These are phyloP conservation scores for Thraustotheca clavata DNA, from an alignment of 352 stramenopile genomes.

Conservation along the genomic window DNA sequence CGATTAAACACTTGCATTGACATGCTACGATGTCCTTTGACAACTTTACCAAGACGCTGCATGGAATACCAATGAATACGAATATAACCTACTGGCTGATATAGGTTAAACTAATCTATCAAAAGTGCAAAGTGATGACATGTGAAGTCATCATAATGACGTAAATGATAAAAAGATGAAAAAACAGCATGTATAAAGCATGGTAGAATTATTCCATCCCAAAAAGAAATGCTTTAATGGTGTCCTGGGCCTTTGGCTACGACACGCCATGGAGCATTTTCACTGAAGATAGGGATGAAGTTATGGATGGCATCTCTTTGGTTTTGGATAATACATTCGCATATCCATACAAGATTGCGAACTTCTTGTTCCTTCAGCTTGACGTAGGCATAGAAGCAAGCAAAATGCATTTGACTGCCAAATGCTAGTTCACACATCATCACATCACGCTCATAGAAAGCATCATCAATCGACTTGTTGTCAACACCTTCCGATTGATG, in stretches of 20 bases:
- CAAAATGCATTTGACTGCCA: conserved; percentile 99
- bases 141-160: no score
- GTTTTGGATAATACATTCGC: conserved; percentile 98
- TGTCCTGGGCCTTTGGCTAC: conserved; percentile 29
- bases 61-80: no score
- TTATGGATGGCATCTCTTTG: conserved; percentile 99
- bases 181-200: neutral
- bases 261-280: conserved; percentile 89
- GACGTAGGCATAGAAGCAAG: conserved; percentile 98
- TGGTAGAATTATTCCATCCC: neutral
- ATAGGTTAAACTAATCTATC: no score
- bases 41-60: no score
- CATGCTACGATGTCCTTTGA: neutral
- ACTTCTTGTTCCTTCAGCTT: conserved; percentile 99
- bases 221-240: neutral
- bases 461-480: conserved; percentile 98
- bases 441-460: conserved; percentile 99
- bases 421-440: conserved; percentile 97
- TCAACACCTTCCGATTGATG: conserved; percentile 89
- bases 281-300: conserved; percentile 98
- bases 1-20: conserved; percentile 21
- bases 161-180: neutral
- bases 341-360: conserved; percentile 99
- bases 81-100: no score
- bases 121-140: no score